Conservation (phyloP, 2,329 filamentous ascomycete species). For the Lachnum nothofagi region DNA sequence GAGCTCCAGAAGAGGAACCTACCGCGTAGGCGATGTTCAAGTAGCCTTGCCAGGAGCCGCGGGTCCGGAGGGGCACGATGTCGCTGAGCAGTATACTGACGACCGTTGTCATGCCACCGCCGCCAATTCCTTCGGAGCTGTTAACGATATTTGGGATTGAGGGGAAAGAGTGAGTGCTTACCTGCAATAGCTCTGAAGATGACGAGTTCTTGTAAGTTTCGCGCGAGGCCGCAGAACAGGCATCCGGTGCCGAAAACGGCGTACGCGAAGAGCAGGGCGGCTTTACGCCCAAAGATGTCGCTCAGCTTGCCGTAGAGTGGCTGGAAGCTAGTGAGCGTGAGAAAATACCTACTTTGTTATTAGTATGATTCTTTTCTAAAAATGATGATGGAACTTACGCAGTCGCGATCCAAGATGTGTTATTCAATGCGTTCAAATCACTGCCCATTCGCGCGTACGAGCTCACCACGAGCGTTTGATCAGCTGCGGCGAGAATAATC, state of each 20-base stretch:
- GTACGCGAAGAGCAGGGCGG: slow-evolving; percentile 60
- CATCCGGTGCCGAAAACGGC: slow-evolving; percentile 61
- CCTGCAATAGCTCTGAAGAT: slow-evolving; percentile 49
- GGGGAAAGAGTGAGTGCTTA: not conserved
- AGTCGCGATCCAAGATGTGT: slow-evolving; percentile 70
- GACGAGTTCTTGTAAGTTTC: slow-evolving; percentile 61
- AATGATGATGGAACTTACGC: slow-evolving; percentile 31
- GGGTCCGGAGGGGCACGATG: slow-evolving; percentile 61
- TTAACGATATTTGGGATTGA: not conserved
- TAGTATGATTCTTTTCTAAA: not conserved
- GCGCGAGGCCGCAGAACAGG: slow-evolving; percentile 56
- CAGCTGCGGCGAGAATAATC: slow-evolving; percentile 68
- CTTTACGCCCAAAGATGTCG: slow-evolving; percentile 66
- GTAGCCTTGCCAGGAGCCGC: slow-evolving; percentile 68
- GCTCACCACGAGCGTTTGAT: slow-evolving; percentile 73
- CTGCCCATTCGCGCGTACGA: slow-evolving; percentile 74
- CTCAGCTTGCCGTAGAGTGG: slow-evolving; percentile 67
- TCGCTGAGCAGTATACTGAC: slow-evolving; percentile 67
- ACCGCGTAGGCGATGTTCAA: slow-evolving; percentile 67
- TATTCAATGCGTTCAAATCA: slow-evolving; percentile 68
- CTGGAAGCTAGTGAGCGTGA: slow-evolving; percentile 70
- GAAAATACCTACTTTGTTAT: slow-evolving; percentile 51
- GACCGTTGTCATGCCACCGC: slow-evolving; percentile 67
- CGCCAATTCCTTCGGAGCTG: slow-evolving; percentile 51
- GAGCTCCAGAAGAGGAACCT: slow-evolving; percentile 65